Conservation (phyloP, 2,329 filamentous ascomycete genomes). For the Cadophora luteo-olivacea region DNA sequence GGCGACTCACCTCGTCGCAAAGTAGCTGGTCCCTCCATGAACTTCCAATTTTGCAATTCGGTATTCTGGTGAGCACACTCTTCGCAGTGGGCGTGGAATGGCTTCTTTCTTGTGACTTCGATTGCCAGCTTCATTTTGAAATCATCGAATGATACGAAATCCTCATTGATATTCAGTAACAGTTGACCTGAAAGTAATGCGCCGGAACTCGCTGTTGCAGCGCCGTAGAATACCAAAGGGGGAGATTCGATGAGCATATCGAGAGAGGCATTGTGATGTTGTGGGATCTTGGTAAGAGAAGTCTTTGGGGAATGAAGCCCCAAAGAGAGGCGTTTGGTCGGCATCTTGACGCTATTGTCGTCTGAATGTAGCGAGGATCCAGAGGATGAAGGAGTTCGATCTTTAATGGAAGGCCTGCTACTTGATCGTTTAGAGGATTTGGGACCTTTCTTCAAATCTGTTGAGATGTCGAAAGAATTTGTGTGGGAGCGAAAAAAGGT, state of each 20-base stretch:
- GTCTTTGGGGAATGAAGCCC: constrained; percentile 37
- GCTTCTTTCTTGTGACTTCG: constrained; percentile 78
- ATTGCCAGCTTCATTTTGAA: constrained; percentile 77
- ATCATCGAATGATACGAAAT: constrained; percentile 69
- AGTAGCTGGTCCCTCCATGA: constrained; percentile 65
- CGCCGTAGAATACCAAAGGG: constrained; percentile 77
- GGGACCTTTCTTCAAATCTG: constrained; percentile 34
- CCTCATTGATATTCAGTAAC: constrained; percentile 73
- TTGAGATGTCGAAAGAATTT: constrained; percentile 28
- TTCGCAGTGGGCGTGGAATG: constrained; percentile 78
- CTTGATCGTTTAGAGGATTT: constrained; percentile 29
- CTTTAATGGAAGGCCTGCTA: constrained; percentile 26
- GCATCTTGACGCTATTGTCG: constrained; percentile 37
- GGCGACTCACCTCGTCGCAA: constrained; percentile 55
- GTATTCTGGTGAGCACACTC: constrained; percentile 76
- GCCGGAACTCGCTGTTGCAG: constrained; percentile 76
- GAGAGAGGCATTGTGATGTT: constrained; percentile 34
- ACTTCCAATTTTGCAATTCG: constrained; percentile 80
- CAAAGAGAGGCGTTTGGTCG: constrained; percentile 40
- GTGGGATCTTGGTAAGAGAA: constrained; percentile 36
- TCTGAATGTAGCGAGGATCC: constrained; percentile 32
- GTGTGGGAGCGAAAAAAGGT: constrained; percentile 38
- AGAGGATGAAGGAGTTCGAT: constrained; percentile 30
- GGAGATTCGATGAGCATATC: constrained; percentile 58
- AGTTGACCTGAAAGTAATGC: constrained; percentile 86